Conservation (phyloP, 306 rosid species). For the Pyrus betulifolia region DNA sequence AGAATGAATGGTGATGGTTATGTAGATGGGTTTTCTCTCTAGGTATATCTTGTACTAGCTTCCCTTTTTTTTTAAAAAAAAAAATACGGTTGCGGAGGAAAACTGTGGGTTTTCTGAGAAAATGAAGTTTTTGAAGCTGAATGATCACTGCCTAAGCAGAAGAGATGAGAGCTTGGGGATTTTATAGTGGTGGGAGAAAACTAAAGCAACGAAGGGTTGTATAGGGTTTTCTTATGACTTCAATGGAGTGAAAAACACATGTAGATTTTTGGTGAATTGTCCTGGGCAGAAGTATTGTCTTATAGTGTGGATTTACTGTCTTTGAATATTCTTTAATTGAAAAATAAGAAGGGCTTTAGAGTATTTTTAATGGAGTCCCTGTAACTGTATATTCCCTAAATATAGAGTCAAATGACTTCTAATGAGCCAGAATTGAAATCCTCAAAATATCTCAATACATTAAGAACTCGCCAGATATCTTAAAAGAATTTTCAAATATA, state of each 20-base stretch:
- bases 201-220: neutral
- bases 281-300: neutral
- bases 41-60: neutral
- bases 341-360: neutral
- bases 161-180: neutral
- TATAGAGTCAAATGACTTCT: no score
- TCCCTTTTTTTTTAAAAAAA: neutral
- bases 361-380: no score
- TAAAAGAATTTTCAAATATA: no score
- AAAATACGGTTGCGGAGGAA: neutral
- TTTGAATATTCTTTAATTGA: slow-evolving; percentile 5
- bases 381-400: no score
- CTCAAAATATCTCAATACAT: no score
- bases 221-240: neutral
- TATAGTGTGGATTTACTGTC: neutral
- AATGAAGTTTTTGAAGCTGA: neutral
- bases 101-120: neutral
- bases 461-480: accelerated
- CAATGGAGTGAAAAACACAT: neutral
- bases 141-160: neutral
- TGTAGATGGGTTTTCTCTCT: neutral
- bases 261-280: neutral
- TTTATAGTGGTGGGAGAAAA: slow-evolving; percentile 2
- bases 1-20: neutral
- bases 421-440: no score